Evolutionary conservation across 116 monocot genomes (phyloP), one percentile per base, ranked within the genome.

Genomic region (Phalaenopsis hybrid): DNA sequence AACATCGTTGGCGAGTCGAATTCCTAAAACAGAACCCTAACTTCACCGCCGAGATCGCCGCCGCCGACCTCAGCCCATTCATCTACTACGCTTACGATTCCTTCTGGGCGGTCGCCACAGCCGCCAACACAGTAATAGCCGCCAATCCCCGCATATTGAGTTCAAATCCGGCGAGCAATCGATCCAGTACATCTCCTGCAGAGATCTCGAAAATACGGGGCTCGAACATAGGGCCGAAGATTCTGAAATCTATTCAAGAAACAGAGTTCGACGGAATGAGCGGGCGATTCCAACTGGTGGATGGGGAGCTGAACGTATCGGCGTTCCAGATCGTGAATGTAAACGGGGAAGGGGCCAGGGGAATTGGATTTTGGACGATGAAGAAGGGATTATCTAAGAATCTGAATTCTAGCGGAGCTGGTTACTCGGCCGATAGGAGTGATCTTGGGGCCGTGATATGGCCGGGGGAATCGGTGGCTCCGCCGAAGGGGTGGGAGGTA

Each of bases 11-110:
- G 87, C 74, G 78, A 17, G 21, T 52, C 15, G 83, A 87, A 75
- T 85, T 85, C 50, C 34, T 84, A 18, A 77, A 52, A 5, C 37
- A 80, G 33, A 76, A 87, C 16, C 49, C 51, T 77, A 76, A 89
- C 10, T 72, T 79, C 2, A 51, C n/a, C 4, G 46, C 74, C 57
- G 50, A 83, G 1, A 20, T 18, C 21, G 80, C 70, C 17, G 43
- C 49, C 11, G 6, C 41, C 3, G 80, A 82, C 8, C 25, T 81
- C 61, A 89, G 52, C 77, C 79, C 77, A 0, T 87, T 52, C 80
- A 81, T 67, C 8, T 31, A 85, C 34, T 89, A 85, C 82, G 89
- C 91, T 3, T 91, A 91, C 61, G 85, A 91, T 43, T 80, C 91
- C 1, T 81, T 80, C 10, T 89, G 83, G 80, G 91, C 91, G 0